Evolutionary conservation across 2,329 filamentous ascomycete genomes (phyloP).

Genomic region (Pyrenochaeta sp.): DNA sequence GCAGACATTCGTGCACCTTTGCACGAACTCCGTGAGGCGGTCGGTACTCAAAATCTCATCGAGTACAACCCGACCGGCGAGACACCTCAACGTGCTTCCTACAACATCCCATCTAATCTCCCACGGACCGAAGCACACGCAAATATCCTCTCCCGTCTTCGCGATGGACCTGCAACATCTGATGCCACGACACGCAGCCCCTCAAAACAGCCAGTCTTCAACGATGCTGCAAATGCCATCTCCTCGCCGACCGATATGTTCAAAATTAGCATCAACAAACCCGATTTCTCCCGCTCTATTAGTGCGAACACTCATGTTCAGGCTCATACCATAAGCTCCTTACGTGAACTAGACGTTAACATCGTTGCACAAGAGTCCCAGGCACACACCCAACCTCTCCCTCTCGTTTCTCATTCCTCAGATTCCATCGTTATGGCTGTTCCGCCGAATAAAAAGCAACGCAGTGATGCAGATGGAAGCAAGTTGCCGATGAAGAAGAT

Average conservation of each 20-base stretch:
- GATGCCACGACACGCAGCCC: constrained; percentile 49
- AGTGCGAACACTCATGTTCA: constrained; percentile 29
- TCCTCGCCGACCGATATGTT: constrained; percentile 40
- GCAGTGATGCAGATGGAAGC: constrained; percentile 39
- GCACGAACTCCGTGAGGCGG: constrained; percentile 72
- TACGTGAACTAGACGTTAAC: constrained; percentile 61
- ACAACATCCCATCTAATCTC: constrained; percentile 80
- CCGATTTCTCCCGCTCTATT: constrained; percentile 35
- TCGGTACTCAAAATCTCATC: constrained; percentile 70
- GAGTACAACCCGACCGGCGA: constrained; percentile 88
- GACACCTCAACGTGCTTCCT: constrained; percentile 82
- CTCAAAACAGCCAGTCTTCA: constrained; percentile 62
- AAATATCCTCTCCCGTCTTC: constrained; percentile 60
- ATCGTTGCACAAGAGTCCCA: constrained; percentile 46
- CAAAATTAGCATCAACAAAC: constrained; percentile 27
- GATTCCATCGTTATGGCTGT: constrained; percentile 35
- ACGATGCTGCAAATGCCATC: constrained; percentile 56
- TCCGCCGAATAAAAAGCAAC: constrained; percentile 57
- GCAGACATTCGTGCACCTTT: constrained; percentile 73
- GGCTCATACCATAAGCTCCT: constrained; percentile 34
- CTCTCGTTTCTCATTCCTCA: constrained; percentile 41
- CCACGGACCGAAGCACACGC: constrained; percentile 77
- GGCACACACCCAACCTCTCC: constrained; percentile 40
- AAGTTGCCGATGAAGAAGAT: constrained; percentile 57
- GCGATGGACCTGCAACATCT: constrained; percentile 45